Evolutionary conservation across 371 early-diverging fungal species (phyloP), one percentile per base, ranked within the genome.

Genomic region (Mortierella sp.): DNA sequence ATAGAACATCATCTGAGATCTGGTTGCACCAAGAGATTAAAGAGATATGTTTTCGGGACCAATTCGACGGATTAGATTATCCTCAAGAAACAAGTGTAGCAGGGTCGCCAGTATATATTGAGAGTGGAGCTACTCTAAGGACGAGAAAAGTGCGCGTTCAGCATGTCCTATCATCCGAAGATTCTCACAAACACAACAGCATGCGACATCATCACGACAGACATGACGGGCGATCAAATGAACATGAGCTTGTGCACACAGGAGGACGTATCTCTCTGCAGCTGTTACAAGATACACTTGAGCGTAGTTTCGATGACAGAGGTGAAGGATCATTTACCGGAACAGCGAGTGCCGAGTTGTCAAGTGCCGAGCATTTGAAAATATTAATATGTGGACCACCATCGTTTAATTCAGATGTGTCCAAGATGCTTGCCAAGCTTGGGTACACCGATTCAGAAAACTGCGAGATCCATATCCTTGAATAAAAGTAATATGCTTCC

Each of bases 371-470:
- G 45, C 61, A 51, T n/a, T n/a, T 73, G 28, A 66, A 61, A 51
- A 68, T 79, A 5, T 37, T 79, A 18, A 51, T 79, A 35, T 79
- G 80, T 64, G 80, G 80, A 1, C 80, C 80, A 22, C 75, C 74
- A 3, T 49, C 68, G 35, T 79, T 79, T 39, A 79, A 79, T 35
- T 24, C 40, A 14, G 80, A 79, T 32, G 68, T 79, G 14, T 70
- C 64, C 11, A 12, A 20, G 43, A 74, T 74, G 72, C 40, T 79
- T 28, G 16, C 2, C 1, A 61, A 64, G 20, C 55, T 79, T 11
- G 75, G 75, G 18, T 74, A 65, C 22, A 9, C 26, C n/a, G 22
- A 35, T n/a, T 64, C 68, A 10, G 57, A 62, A 0, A 18, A 26
- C 1, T 79, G 75, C 26, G 62, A 65, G n/a, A 60, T 79, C 16